Percentiles rank a stretch among this genome's conserved stretches.
Conservation (phyloP, 345 rosid species). For the Hibiscus syriacus region DNA sequence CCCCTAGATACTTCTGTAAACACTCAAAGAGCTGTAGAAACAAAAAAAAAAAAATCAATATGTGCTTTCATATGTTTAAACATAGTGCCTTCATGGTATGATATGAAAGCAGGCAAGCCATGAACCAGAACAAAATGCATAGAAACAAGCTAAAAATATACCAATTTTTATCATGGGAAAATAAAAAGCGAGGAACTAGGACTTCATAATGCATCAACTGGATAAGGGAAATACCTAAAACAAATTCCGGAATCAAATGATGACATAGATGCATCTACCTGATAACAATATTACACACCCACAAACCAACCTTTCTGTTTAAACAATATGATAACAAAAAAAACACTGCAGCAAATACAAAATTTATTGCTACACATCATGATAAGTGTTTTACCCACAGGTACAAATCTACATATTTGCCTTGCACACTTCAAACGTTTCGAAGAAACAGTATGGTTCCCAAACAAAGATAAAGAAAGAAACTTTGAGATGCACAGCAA, state of each 20-base stretch:
- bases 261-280: not conserved
- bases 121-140: not conserved
- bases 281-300: not conserved
- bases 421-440: not conserved
- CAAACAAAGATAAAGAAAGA: not conserved
- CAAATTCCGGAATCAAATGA: not conserved
- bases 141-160: not conserved
- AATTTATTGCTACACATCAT: not conserved
- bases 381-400: not conserved
- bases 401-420: not conserved
- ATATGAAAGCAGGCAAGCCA: conserved; percentile 1
- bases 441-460: not conserved
- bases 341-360: not conserved
- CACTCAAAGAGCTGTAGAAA: conserved; percentile 58
- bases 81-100: not conserved
- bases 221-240: not conserved
- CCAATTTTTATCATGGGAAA: not conserved
- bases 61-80: not conserved
- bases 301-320: not conserved
- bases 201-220: not conserved
- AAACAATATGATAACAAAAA: not conserved
- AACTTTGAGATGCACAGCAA: not conserved
- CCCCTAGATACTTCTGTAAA: conserved; percentile 70
- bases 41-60: not conserved
- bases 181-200: not conserved